phyloP scores from a whole-genome alignment of 371 early-diverging fungal genomes.

The Nematocida sp. region DNA sequence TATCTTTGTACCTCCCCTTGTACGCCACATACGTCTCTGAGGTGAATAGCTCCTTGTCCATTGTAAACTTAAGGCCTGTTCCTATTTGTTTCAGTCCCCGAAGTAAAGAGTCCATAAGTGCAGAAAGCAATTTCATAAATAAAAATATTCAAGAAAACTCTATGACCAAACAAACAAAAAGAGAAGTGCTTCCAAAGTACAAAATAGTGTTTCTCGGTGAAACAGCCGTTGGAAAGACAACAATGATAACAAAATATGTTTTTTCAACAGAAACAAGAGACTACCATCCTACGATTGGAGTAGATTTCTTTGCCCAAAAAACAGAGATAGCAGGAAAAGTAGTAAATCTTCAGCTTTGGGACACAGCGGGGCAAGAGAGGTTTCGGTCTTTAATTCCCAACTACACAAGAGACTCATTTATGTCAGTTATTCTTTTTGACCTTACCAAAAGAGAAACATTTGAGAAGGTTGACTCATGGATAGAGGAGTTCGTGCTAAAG shows the following conservation, averaged over 20 bases:
- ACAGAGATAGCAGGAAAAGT: conserved; percentile 57
- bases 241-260: conserved; percentile 77
- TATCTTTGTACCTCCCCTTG: conserved; percentile 29
- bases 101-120: conserved; percentile 21
- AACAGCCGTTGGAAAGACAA: conserved; percentile 87
- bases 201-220: conserved; percentile 68
- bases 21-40: conserved; percentile 1
- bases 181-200: conserved; percentile 66
- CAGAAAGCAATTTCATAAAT: no score
- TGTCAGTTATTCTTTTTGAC: conserved; percentile 80
- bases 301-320: conserved; percentile 82
- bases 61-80: conserved; percentile 20
- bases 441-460: conserved; percentile 73
- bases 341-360: conserved; percentile 67
- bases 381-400: conserved; percentile 79
- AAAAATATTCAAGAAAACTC: conserved; percentile 12
- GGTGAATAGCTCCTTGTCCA: conserved; percentile 28
- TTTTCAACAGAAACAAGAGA: conserved; percentile 56
- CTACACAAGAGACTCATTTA: conserved; percentile 94
- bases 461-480: conserved; percentile 85
- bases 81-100: conserved; percentile 34
- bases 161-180: conserved; percentile 49
- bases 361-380: conserved; percentile 68
- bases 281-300: conserved; percentile 91
- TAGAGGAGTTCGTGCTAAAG: conserved; percentile 89